Evolutionary conservation across 2,329 filamentous ascomycete species (phyloP).

Genomic region (Rhytidhysteron rufulum): DNA sequence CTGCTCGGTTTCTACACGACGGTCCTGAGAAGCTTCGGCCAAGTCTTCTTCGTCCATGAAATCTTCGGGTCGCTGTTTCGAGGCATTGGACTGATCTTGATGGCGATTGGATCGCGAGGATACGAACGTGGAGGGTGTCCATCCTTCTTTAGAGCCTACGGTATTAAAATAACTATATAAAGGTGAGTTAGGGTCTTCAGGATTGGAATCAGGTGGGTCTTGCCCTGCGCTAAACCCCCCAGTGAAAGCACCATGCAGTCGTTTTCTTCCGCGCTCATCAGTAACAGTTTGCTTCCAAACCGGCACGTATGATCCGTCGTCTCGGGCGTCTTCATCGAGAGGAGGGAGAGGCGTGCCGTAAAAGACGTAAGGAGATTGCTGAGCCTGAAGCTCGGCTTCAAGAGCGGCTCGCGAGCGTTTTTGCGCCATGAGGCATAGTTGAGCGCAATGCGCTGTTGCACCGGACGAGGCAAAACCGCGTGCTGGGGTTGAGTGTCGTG

Average conservation of each 20-base stretch:
- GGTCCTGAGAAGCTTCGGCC: constrained; percentile 76
- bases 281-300: constrained; percentile 98
- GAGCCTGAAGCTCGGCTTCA: constrained; percentile 66
- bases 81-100: constrained; percentile 57
- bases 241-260: constrained; percentile 93
- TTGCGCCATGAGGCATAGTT: constrained; percentile 25
- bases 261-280: constrained; percentile 84
- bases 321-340: constrained; percentile 68
- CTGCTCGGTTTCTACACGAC: constrained; percentile 67
- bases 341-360: constrained; percentile 85
- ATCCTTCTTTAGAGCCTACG: constrained; percentile 96
- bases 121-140: constrained; percentile 87
- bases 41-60: constrained; percentile 99
- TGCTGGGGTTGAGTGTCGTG: too few relatives aligned
- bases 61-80: constrained; percentile 70
- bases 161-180: constrained; percentile 85
- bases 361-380: constrained; percentile 69
- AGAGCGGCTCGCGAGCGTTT: constrained; percentile 29
- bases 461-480: too few relatives aligned
- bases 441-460: background rate
- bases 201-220: constrained; percentile 29
- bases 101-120: constrained; percentile 79
- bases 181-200: constrained; percentile 10
- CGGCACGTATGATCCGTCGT: constrained; percentile 89
- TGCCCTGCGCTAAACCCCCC: constrained; percentile 96